These are phyloP conservation scores for Candida sp. DNA, from an alignment of 1,139 yeast species.

Conservation along the genomic window DNA sequence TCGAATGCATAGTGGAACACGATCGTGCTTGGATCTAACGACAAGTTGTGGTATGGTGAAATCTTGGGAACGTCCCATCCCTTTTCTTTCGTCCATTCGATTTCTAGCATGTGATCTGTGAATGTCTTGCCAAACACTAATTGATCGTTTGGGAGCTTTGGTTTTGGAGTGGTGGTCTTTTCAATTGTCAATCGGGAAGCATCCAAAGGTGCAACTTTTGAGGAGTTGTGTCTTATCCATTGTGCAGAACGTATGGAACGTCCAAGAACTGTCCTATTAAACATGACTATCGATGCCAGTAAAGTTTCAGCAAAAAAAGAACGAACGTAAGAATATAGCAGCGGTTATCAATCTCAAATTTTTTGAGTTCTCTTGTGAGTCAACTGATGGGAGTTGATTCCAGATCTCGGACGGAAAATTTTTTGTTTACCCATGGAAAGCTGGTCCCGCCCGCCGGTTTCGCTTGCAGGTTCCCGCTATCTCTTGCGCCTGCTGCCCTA, in stretches of 20 bases:
- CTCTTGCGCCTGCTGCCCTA: too few relatives aligned
- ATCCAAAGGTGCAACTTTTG: conserved; percentile 44
- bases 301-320: not conserved
- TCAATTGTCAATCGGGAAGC: conserved; percentile 68
- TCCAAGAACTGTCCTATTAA: conserved; percentile 1
- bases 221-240: conserved; percentile 9
- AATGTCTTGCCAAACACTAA: conserved; percentile 87
- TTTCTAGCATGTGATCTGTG: conserved; percentile 89
- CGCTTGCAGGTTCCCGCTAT: too few relatives aligned
- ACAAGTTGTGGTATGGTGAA: conserved; percentile 78
- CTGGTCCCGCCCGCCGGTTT: not conserved
- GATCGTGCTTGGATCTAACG: conserved; percentile 83
- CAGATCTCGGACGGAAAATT: not conserved
- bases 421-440: not conserved
- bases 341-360: not conserved
- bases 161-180: conserved; percentile 63
- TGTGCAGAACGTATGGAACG: not conserved
- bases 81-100: conserved; percentile 75
- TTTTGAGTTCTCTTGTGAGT: not conserved
- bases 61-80: conserved; percentile 94
- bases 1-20: conserved; percentile 97
- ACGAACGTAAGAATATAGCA: not conserved
- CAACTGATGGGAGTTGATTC: not conserved
- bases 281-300: not conserved
- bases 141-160: conserved; percentile 72